Base-by-base conservation (phyloP, 1,284 basidiomycete species). In the Grifola frondosa region DNA sequence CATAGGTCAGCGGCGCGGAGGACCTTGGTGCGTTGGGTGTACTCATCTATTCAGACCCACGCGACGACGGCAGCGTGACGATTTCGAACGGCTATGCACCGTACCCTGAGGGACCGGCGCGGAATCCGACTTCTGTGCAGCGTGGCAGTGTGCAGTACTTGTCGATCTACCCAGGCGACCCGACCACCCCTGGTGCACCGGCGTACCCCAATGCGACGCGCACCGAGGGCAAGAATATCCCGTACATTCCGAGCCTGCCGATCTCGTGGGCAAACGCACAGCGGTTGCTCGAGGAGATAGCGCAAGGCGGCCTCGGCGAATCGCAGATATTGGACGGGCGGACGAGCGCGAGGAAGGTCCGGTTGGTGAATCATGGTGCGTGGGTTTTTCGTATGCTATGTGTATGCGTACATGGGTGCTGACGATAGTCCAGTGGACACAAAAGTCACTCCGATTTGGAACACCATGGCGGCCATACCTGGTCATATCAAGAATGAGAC, bases 381-480 rank as follows among this genome's bases (percentile, higher is more conserved):
- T 9, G 8, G 21, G 9, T 10, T 19, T 19, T 22, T 29, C 9
- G 34, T 8, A 13, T 6, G 19, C n/a, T 21, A 24, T 4, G 20
- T 15, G 12, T 7, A 32, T 32, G 11, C 33, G 33, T 22, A 11
- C 24, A 23, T 6, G 23, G 11, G 19, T 37, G 23, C 40, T 46
- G 20, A 46, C 13, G 15, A 5, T 4, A 6, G 8, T 30, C 39
- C 49, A 75, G 86, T 94, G 36, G 78, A 91, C 50, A 80, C 74
- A n/a, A 80, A 81, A 55, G 77, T 93, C 17, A 91, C 75, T n/a
- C 86, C 85, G 3, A 85, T 89, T 40, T 86, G 86, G 87, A 94
- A 97, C 68, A 80, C 84, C 0, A 91, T 96, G 81, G 91, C 84
- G 4, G 77, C 86, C 28, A 91, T 98, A 48, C 95, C 93, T 6